phyloP scores from a whole-genome alignment of 2,329 filamentous ascomycete genomes.

The Eurotiales sp. region DNA sequence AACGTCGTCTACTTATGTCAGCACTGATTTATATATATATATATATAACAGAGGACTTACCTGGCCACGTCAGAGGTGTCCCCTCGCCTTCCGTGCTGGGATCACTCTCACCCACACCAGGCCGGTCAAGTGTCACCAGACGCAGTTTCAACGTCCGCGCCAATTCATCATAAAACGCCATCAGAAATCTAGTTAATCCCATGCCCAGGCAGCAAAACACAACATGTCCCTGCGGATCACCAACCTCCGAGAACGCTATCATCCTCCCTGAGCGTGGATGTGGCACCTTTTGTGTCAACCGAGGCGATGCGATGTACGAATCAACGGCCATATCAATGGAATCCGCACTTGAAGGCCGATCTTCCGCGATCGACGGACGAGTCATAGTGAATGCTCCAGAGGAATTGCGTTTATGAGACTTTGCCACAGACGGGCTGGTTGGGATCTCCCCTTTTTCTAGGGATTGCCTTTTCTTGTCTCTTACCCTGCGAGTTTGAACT shows the following conservation, averaged over 20 bases:
- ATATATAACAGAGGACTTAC: conserved; percentile 53
- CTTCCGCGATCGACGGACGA: conserved; percentile 55
- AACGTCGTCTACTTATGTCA: conserved; percentile 61
- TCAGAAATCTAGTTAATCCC: conserved; percentile 93
- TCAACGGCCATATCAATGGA: conserved; percentile 86
- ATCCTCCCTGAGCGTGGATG: conserved; percentile 81
- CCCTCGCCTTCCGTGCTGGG: conserved; percentile 75
- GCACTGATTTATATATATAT: too few species aligned
- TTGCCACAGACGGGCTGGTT: conserved; percentile 20
- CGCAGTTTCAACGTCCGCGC: conserved; percentile 82
- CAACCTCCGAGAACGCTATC: conserved; percentile 96
- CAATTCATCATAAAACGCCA: conserved; percentile 94
- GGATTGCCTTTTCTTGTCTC: conserved; percentile 26
- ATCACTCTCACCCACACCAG: conserved; percentile 90
- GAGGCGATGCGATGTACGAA: conserved; percentile 75
- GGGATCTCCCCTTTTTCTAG: conserved; percentile 30
- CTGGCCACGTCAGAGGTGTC: conserved; percentile 89
- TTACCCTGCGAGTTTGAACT: conserved; percentile 58
- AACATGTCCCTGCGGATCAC: conserved; percentile 83
- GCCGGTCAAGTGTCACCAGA: conserved; percentile 88
- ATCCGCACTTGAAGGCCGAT: conserved; percentile 73
- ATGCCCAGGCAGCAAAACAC: conserved; percentile 97
- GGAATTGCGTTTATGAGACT: conserved; percentile 35
- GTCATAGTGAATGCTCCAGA: conserved; percentile 37
- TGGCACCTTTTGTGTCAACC: conserved; percentile 80